phyloP scores from a whole-genome alignment of 345 rosid species.

The Eucalyptus marginata region DNA sequence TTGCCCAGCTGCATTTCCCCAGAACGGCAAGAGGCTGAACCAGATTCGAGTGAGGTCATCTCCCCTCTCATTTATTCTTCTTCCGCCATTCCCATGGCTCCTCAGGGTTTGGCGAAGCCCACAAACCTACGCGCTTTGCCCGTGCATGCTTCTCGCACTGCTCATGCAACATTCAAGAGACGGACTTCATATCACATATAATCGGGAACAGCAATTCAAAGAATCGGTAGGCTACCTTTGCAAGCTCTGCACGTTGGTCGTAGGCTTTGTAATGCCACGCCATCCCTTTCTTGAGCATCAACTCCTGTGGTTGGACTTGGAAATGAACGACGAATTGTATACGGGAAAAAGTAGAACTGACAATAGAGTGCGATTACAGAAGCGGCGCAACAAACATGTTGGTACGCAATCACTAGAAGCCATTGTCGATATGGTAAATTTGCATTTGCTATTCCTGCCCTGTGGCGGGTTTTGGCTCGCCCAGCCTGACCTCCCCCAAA shows the following conservation, averaged over 20 bases:
- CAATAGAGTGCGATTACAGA: not conserved
- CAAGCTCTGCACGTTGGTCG: constrained; percentile 47
- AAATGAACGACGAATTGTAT: not conserved
- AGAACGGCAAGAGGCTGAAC: not conserved
- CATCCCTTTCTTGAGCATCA: constrained; percentile 69
- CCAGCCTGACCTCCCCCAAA: not conserved
- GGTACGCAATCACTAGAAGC: not conserved
- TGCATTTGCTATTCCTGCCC: not conserved
- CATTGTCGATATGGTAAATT: not conserved
- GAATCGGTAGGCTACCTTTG: constrained; percentile 18
- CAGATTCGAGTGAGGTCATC: not conserved
- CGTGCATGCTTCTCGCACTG: constrained; percentile 85
- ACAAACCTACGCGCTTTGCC: constrained; percentile 50
- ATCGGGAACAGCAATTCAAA: not conserved
- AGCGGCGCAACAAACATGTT: not conserved
- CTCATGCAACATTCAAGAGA: not conserved
- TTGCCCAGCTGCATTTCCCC: not conserved
- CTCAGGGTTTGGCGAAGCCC: constrained; percentile 72
- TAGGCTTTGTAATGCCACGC: constrained; percentile 76
- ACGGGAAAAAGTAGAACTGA: not conserved
- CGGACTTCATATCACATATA: not conserved
- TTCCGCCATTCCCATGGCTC: constrained; percentile 90
- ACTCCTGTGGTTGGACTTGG: constrained; percentile 24
- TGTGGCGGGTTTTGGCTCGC: not conserved
- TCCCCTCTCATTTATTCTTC: constrained; percentile 27